Evolutionary conservation across 768 basidiomycete genomes (phyloP), one percentile per base, ranked within the genome.

Genomic region (Auriculariales sp.): DNA sequence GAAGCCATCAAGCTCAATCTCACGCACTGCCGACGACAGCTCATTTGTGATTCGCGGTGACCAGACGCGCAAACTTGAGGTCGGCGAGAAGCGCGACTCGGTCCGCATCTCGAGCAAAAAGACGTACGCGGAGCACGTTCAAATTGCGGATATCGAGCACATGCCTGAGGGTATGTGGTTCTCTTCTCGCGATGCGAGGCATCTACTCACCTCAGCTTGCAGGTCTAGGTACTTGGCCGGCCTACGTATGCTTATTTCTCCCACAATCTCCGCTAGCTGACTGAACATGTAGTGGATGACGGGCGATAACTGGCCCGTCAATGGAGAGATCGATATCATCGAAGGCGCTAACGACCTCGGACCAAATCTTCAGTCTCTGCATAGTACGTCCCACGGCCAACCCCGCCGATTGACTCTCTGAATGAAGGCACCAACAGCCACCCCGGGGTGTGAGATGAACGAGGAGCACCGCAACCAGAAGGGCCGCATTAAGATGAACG

Each of bases 131-230:
- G 76, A 69, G 22, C 69, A 71, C 29, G 66, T 79, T 74, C 76
- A 60, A 50, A 70, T 64, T 34, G n/a, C 75, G 52, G 71, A 79
- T 56, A 54, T 78, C 45, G 59, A 65, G 19, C 77, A 79, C 57
- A 79, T 79, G 75, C 78, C 78, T 11, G 64, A 75, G 54, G 78
- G 77, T 9, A 76, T 75, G 57, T 73, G 71, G 72, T 44, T 22
- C 29, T 25, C 24, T 39, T 45, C n/a, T 31, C 50, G 25, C 28
- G 46, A n/a, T n/a, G 31, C 6, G 45, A 46, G 15, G 33, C n/a
- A n/a, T n/a, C n/a, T n/a, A n/a, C n/a, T n/a, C n/a, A n/a, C n/a
- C n/a, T n/a, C n/a, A n/a, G n/a, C n/a, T n/a, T n/a, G n/a, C n/a
- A n/a, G n/a, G 39, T 46, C 49, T 47, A 48, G 56, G 56, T 22